A percentile compares a stretch with the other conserved stretches of the same genome.
phyloP scores from a whole-genome alignment of 2,329 filamentous ascomycete species.

The Fusarium circinatum region DNA sequence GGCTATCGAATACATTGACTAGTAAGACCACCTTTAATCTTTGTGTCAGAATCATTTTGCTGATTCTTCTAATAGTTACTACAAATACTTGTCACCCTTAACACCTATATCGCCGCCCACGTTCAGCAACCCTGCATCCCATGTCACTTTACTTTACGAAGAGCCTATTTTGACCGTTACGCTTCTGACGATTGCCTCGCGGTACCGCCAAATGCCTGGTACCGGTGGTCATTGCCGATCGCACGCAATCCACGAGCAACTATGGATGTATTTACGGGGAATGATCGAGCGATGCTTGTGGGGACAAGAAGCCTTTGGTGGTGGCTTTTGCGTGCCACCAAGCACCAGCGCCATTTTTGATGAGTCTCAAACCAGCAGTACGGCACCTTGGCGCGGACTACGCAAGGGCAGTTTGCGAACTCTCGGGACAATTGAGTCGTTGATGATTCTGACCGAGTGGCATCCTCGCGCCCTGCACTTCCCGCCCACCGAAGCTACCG shows the following conservation, averaged over 20 bases:
- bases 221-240: constrained; percentile 85
- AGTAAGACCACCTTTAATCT: constrained; percentile 63
- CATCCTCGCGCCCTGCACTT: constrained; percentile 95
- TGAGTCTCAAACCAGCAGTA: constrained; percentile 72
- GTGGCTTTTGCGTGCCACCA: constrained; percentile 82
- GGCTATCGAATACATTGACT: constrained; percentile 92
- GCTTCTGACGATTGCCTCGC: constrained; percentile 88
- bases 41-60: background rate
- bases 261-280: constrained; percentile 92
- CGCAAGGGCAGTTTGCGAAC: constrained; percentile 84
- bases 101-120: constrained; percentile 95
- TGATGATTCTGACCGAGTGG: constrained; percentile 97
- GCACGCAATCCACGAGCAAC: constrained; percentile 91
- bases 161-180: constrained; percentile 95
- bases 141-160: constrained; percentile 82
- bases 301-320: constrained; percentile 95
- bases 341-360: constrained; percentile 60
- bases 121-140: constrained; percentile 83
- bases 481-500: constrained; percentile 80
- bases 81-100: constrained; percentile 87
- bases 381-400: constrained; percentile 75
- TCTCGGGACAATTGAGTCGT: constrained; percentile 90
- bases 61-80: constrained; percentile 71
- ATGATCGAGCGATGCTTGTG: constrained; percentile 97
- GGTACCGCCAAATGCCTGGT: constrained; percentile 83